These are phyloP conservation scores for Westerdykella aurantiaca DNA, from an alignment of 2,329 filamentous ascomycete genomes.

Conservation along the genomic window DNA sequence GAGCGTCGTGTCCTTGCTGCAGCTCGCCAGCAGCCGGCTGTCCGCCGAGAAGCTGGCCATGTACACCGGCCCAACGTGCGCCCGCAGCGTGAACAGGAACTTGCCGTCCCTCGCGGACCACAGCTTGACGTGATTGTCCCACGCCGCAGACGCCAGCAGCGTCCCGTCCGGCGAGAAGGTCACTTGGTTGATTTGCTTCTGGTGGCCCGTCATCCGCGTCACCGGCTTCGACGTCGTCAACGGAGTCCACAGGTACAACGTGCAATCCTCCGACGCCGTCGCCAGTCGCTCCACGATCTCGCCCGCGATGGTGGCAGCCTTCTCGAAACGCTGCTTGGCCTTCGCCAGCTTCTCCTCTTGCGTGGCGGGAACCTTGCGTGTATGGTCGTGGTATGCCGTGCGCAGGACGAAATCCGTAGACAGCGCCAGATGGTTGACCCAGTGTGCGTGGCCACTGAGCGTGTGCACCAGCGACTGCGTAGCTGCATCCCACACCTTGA, in stretches of 20 bases:
- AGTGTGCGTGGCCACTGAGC: conserved; percentile 77
- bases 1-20: conserved; percentile 84
- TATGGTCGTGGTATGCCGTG: conserved; percentile 81
- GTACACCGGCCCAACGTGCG: conserved; percentile 87
- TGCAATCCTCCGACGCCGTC: conserved; percentile 91
- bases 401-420: conserved; percentile 87
- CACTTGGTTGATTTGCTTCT: conserved; percentile 95
- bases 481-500: conserved; percentile 81
- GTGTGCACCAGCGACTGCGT: conserved; percentile 77
- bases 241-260: conserved; percentile 93
- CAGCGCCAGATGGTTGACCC: conserved; percentile 90
- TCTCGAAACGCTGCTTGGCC: conserved; percentile 77
- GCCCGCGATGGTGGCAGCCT: conserved; percentile 70
- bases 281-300: conserved; percentile 77
- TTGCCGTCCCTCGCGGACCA: conserved; percentile 73
- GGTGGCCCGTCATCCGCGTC: conserved; percentile 83
- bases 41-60: conserved; percentile 91
- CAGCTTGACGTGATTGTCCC: conserved; percentile 91
- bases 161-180: conserved; percentile 86
- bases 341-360: conserved; percentile 67
- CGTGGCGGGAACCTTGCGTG: conserved; percentile 60
- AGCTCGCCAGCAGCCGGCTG: conserved; percentile 79
- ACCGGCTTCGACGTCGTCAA: conserved; percentile 71
- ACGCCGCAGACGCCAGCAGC: conserved; percentile 80
- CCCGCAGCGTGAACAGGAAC: conserved; percentile 81